Base-by-base conservation (phyloP, 192 early-diverging fungal species). In the Coemansia sp. region DNA sequence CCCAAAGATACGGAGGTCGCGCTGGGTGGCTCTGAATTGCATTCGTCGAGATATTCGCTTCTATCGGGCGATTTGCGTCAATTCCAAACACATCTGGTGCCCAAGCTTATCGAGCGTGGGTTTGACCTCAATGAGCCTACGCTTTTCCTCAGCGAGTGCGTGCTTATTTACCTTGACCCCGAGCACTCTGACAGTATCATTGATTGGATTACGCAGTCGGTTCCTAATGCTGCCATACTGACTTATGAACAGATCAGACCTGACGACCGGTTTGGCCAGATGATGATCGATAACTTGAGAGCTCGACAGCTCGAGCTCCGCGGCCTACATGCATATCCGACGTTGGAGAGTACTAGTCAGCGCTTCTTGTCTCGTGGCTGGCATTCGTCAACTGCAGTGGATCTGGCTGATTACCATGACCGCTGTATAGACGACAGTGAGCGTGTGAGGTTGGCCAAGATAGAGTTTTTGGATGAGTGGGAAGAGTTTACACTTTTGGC, bases 161-260 rank as follows among this genome's bases (percentile, higher is more conserved):
- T 97, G 19, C 80, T 98, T 38, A 90, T 99, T 7, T 99, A 99
- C 78, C 73, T 98, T 29, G 85, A 89, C 37, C 87, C 94, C 1
- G 17, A 62, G 9, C 78, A 86, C 57, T 88, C 93, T 0, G 85
- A 91, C 45, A 45, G 45, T 4, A 90, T 99, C 39, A 59, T 99
- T 4, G 70, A 87, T 53, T 94, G 92, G 93, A 85, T 89, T 45
- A 87, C 86, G 0, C 37, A 68, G 5, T 71, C 81, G 21, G 68
- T 90, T 38, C 50, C 63, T 1, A 66, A 80, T 15, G 76, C 89
- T 5, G 80, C 68, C 1, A 92, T 97, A 66, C 68, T 94, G 14
- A 83, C 91, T 4, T 99, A 96, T 75, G 97, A 99, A 66, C 95
- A 95, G 81, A 94, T 99, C 64, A 74, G 87, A 25, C 97, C 97